A percentile compares a stretch with the other conserved stretches of the same genome.
Conservation (phyloP, 148 eudicot genomes). For the Rhododendron simsii region DNA sequence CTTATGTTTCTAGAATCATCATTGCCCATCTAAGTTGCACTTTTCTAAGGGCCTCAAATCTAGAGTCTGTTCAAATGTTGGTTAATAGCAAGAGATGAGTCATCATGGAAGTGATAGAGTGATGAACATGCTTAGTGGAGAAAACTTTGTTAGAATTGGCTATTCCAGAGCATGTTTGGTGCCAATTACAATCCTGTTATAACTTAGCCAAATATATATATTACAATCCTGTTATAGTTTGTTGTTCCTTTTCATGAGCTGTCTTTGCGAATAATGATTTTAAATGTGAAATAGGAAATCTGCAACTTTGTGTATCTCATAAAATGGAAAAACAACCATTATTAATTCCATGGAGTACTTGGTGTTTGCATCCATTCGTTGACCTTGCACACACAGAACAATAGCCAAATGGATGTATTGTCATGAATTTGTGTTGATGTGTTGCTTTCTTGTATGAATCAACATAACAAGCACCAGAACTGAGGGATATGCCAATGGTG, state of each 20-base stretch:
- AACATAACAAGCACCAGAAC: neutral
- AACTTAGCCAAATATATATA: neutral
- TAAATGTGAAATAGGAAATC: neutral
- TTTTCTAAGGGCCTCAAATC: neutral
- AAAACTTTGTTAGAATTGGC: neutral
- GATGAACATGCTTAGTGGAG: neutral
- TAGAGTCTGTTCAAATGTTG: neutral
- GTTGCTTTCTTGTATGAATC: neutral
- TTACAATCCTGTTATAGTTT: neutral
- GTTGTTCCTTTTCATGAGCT: neutral
- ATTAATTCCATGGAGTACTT: neutral
- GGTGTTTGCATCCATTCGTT: neutral
- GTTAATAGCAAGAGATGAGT: neutral
- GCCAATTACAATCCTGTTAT: neutral
- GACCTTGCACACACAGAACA: neutral
- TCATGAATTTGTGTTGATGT: neutral
- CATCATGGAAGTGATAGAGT: neutral
- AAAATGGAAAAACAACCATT: neutral
- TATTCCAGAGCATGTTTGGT: neutral
- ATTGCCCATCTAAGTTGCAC: neutral
- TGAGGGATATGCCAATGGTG: neutral
- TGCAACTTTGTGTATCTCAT: neutral
- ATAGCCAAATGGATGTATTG: neutral
- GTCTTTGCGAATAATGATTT: neutral
- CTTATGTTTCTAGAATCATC: neutral